Evolutionary conservation across 108 stramenopile species (phyloP).

Genomic region (Discostella stelligeroides): DNA sequence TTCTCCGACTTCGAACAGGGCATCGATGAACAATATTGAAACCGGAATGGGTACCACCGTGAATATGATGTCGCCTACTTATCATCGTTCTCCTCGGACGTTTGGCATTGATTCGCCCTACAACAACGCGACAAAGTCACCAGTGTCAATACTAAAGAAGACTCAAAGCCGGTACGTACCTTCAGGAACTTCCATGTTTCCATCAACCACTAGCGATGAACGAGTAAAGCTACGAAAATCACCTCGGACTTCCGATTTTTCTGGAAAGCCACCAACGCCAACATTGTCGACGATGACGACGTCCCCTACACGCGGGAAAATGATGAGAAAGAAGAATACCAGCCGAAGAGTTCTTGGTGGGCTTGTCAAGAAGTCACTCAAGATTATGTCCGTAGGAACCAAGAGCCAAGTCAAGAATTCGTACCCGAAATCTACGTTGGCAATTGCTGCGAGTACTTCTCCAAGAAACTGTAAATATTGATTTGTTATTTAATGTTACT

Average conservation of each 20-base stretch:
- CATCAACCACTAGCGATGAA: not conserved
- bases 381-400: not conserved
- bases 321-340: too few species aligned
- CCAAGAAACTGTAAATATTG: not conserved
- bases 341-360: not conserved
- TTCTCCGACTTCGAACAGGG: not conserved
- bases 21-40: constrained; percentile 1
- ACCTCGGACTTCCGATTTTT: not conserved
- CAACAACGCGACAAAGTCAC: not conserved
- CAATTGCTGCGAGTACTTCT: not conserved
- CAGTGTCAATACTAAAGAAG: not conserved
- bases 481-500: not conserved
- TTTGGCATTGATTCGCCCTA: not conserved
- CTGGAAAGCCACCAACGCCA: not conserved
- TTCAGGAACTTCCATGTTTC: not conserved
- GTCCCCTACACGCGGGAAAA: not conserved
- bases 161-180: not conserved
- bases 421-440: not conserved
- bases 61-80: not conserved
- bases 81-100: not conserved
- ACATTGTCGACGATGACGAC: not conserved
- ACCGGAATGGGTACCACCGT: not conserved
- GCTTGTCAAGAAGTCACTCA: constrained; percentile 5
- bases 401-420: not conserved
- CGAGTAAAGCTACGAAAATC: not conserved